A percentile compares a stretch with the other conserved stretches of the same genome.
Evolutionary conservation across 805 yeast species (phyloP).

Genomic region (Cyberlindnera mycetangii): DNA sequence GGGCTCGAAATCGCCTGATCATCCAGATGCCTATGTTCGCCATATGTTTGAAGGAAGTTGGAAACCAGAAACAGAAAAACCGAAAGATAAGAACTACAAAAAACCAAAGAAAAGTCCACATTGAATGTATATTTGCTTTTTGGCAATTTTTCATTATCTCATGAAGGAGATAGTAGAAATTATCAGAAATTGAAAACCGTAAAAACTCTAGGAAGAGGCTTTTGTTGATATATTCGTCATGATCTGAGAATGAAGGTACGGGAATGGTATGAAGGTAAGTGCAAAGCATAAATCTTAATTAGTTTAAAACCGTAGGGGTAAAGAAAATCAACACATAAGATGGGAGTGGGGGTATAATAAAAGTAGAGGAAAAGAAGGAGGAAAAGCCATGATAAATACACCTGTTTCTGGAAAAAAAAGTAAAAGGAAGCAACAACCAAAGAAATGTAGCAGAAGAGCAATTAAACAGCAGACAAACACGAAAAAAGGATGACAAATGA

Average conservation of each 20-base stretch:
- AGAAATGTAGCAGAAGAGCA: background rate
- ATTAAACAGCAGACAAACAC: background rate
- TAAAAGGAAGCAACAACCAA: background rate
- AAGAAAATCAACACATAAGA: no score
- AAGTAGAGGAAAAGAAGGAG: background rate
- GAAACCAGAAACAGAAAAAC: conserved; percentile 37
- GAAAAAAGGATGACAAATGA: background rate
- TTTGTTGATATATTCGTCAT: no score
- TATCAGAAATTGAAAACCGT: no score
- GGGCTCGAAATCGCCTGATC: conserved; percentile 47
- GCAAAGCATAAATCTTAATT: no score
- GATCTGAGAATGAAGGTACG: no score
- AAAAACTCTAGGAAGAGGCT: no score
- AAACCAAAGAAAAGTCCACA: conserved; percentile 7
- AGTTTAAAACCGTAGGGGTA: no score
- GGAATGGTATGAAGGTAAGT: no score
- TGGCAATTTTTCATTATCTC: background rate
- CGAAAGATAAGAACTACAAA: conserved; percentile 6
- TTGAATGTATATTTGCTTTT: background rate
- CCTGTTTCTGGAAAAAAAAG: background rate
- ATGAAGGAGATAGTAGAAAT: no score
- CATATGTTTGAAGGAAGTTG: conserved; percentile 67
- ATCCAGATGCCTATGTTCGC: conserved; percentile 54
- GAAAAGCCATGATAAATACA: background rate
- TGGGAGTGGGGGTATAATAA: background rate